Conservation (phyloP, 2,329 filamentous ascomycete species). For the Fusarium clavum region DNA sequence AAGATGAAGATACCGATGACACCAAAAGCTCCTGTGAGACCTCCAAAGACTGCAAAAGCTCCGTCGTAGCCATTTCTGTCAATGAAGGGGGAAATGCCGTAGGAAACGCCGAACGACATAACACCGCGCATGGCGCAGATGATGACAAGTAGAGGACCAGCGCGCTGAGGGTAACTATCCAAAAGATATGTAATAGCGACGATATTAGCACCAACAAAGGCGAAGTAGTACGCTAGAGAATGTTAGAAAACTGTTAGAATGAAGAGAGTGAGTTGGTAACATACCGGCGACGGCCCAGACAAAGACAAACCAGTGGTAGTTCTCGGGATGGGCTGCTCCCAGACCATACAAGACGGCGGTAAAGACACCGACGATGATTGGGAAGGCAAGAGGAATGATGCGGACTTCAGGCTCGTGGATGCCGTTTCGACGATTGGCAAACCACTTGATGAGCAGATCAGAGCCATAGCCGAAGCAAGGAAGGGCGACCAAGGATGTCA, state of each 20-base stretch:
- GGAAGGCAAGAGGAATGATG: constrained; percentile 36
- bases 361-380: constrained; percentile 31
- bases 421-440: constrained; percentile 33
- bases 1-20: constrained; percentile 15
- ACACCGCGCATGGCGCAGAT: constrained; percentile 40
- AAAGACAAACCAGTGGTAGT: constrained; percentile 26
- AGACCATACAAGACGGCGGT: constrained; percentile 19
- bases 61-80: constrained; percentile 19
- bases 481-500: constrained; percentile 33
- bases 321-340: constrained; percentile 7
- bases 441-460: constrained; percentile 38
- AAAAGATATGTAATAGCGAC: constrained; percentile 41
- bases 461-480: constrained; percentile 38
- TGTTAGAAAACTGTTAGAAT: background rate
- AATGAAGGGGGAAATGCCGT: constrained; percentile 37
- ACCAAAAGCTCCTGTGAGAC: constrained; percentile 22
- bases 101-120: constrained; percentile 39
- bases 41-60: constrained; percentile 13
- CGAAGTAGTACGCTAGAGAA: constrained; percentile 5
- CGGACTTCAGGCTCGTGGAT: constrained; percentile 39
- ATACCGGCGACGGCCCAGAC: constrained; percentile 23
- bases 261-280: background rate
- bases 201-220: constrained; percentile 36
- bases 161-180: constrained; percentile 39
- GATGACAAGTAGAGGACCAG: constrained; percentile 37